Evolutionary conservation across 306 rosid genomes (phyloP), one percentile per base, ranked within the genome.

Genomic region (Fragaria iinumae): DNA sequence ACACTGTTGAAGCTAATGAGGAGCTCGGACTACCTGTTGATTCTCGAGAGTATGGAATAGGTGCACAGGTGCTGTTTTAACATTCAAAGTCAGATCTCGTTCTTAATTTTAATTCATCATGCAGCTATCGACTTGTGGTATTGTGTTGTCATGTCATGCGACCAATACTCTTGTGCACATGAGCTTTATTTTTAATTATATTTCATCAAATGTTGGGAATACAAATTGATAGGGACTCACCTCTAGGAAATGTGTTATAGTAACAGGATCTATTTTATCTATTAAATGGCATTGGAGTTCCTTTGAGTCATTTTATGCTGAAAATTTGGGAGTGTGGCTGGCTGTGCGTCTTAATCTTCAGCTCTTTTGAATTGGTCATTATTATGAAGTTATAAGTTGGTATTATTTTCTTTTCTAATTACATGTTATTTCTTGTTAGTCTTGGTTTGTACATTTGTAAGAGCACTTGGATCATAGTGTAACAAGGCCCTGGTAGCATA

Each of bases 1-100:
- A 92, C 60, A 91, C 97, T 0, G 99, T 95, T 14, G 97, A 95
- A 85, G 99, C 99, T 71, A 92, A 95, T 9, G 97, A 95, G 59
- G 99, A 95, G 75, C 73, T 95, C 77, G 99, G 99, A 68, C 78
- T 95, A 86, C 99, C 99, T 0, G 92, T 92, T 39, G 99, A 95
- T 84, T 90, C 97, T 25, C 93, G 99, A 16, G 99, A 95, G 71
- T 95, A 95, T 65, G 99, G 99, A 77, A 90, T 95, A 55, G 97
- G 97, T 10, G 97, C 99, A 3, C 99, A 95, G 97, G 99, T 92
- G 88, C 71, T 56, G 43, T 41, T 63, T 68, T 47, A 56, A 27
- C 27, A 25, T 4, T 74, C 25, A 10, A 16, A 34, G 53, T 36
- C 16, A 62, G 12, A 60, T 53, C 11, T 44, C 29, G 10, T 17